These are phyloP conservation scores for Brassica cretica DNA, from an alignment of 345 rosid species.

Conservation along the genomic window DNA sequence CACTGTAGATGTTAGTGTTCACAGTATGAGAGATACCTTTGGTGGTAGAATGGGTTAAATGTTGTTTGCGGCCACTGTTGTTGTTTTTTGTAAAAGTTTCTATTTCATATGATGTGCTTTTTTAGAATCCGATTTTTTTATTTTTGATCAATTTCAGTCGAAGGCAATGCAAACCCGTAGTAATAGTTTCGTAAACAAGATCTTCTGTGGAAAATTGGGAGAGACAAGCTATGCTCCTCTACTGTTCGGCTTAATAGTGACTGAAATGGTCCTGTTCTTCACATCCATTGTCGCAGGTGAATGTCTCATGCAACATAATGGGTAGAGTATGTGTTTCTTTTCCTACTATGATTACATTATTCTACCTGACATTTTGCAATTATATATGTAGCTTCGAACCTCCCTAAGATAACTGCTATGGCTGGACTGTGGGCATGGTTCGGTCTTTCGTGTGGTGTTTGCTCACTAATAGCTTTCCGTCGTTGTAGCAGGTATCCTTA, in stretches of 20 bases:
- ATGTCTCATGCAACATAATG: slow-evolving; percentile 5
- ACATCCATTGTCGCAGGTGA: slow-evolving; percentile 74
- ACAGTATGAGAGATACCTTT: slow-evolving; percentile 13
- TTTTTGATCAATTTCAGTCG: slow-evolving; percentile 49
- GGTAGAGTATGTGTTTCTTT: neutral
- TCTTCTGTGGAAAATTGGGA: slow-evolving; percentile 54
- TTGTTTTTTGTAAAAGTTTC: neutral
- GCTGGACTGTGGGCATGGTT: slow-evolving; percentile 86
- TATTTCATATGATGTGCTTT: slow-evolving; percentile 3
- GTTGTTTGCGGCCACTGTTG: neutral
- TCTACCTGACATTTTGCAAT: slow-evolving; percentile 29
- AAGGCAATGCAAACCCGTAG: slow-evolving; percentile 51
- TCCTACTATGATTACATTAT: slow-evolving; percentile 8
- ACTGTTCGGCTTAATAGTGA: slow-evolving; percentile 52
- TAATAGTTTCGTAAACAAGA: slow-evolving; percentile 48
- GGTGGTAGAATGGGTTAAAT: neutral
- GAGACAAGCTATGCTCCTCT: slow-evolving; percentile 75
- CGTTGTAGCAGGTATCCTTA: slow-evolving; percentile 74
- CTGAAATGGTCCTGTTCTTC: slow-evolving; percentile 58
- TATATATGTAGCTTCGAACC: slow-evolving; percentile 58
- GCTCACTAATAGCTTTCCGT: slow-evolving; percentile 62
- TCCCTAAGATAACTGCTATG: slow-evolving; percentile 82
- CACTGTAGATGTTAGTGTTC: slow-evolving; percentile 6
- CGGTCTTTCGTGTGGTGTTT: slow-evolving; percentile 62
- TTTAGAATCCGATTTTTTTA: neutral